Evolutionary conservation across 2,329 filamentous ascomycete species (phyloP), one percentile per base, ranked within the genome.

Genomic region (Pseudogymnoascus sp.): DNA sequence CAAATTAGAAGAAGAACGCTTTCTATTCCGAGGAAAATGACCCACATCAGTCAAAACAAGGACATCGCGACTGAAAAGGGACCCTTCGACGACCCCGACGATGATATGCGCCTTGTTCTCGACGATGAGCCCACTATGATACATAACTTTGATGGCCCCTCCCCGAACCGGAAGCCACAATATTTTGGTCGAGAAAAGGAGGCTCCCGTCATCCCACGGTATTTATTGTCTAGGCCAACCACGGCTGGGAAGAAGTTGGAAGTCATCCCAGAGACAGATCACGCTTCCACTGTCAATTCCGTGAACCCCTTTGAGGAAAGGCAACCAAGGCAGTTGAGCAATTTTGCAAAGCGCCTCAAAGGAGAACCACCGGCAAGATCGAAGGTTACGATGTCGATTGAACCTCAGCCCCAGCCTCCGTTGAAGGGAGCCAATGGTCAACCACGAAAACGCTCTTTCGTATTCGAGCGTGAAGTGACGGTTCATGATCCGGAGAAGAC

Each of bases 401-500:
- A 55, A 21, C 1, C 49, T 21, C 49, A 33, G 5, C 28, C 49
- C 8, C 49, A 55, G 49, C 16, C 49, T 8, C 6, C 4, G 9
- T 14, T 35, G 5, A 55, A 18, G 28, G 25, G 16, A 21, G 3
- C 28, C 9, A 18, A 21, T 55, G 9, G 9, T 33, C 49, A 21
- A 14, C n/a, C 28, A 33, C 49, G n/a, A 33, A 55, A 55, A 18
- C 49, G 28, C 8, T 14, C 49, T 8, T 18, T 55, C 16, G 16
- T 21, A 21, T 21, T 33, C 18, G 49, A 55, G 28, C 28, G n/a
- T 14, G 49, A 35, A 21, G 49, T 21, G 28, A 8, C 9, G 16
- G n/a, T 21, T 33, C 7, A 12, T 18, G 67, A 66, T 31, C 61
- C 62, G 4, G 68, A 69, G 14, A 68, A 67, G 31, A 69, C 65